phyloP scores from a whole-genome alignment of 169 alveolate species.

The Hepatocystis sp. region DNA sequence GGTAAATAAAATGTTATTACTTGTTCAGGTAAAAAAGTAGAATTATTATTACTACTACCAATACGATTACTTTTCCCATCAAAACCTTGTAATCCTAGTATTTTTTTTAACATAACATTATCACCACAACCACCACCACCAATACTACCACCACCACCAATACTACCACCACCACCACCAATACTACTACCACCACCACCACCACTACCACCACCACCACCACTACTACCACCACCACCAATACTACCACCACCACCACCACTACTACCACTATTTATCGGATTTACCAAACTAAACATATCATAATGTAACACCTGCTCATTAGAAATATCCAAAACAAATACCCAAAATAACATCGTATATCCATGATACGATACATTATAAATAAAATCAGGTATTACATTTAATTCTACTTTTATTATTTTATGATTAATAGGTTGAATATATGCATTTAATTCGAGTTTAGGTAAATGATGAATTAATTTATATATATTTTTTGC shows the following conservation, averaged over 20 bases:
- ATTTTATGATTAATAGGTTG: conserved; percentile 97
- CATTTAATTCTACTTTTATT: conserved; percentile 93
- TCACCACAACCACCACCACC: too few species aligned
- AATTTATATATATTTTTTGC: conserved; percentile 91
- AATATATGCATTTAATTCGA: conserved; percentile 95
- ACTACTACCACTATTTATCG: conserved; percentile 22
- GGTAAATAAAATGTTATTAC: conserved; percentile 96
- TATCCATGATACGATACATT: conserved; percentile 93
- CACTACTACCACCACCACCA: not conserved
- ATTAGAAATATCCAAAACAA: conserved; percentile 97
- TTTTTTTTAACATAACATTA: too few species aligned
- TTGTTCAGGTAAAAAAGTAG: conserved; percentile 80
- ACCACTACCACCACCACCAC: too few species aligned
- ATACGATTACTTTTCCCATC: too few species aligned
- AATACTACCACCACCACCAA: too few species aligned
- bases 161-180: too few species aligned
- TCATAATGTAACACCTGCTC: conserved; percentile 96
- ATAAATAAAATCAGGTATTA: conserved; percentile 97
- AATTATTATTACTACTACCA: too few species aligned
- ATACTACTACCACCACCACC: too few species aligned
- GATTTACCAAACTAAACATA: conserved; percentile 85
- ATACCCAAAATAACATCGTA: conserved; percentile 96
- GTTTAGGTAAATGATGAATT: conserved; percentile 94
- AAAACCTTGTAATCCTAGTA: too few species aligned
- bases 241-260: not conserved